Percentiles rank a stretch among this genome's conserved stretches.
Conservation (phyloP, 1,139 yeast genomes). For the Pichia sp. region DNA sequence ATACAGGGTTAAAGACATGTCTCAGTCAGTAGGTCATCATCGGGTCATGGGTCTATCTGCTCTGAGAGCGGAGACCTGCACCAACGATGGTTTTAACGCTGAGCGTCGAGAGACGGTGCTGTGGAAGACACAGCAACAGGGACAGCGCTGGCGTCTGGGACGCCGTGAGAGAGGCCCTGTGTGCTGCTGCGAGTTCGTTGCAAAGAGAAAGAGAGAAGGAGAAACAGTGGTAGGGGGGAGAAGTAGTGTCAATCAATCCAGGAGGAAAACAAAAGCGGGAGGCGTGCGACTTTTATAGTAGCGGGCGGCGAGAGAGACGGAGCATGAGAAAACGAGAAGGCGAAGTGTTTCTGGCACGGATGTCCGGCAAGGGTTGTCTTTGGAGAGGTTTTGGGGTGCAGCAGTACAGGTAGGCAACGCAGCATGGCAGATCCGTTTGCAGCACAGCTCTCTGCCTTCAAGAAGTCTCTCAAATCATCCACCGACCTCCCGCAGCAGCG, state of each 20-base stretch:
- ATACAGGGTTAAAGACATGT: constrained; percentile 38
- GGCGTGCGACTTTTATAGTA: neutral
- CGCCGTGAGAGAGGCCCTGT: constrained; percentile 10
- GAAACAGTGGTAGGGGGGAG: neutral
- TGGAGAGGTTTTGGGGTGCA: neutral
- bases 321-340: no score
- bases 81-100: constrained; percentile 90
- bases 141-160: constrained; percentile 10
- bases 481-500: constrained; percentile 12
- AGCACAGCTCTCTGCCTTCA: constrained; percentile 58
- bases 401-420: neutral
- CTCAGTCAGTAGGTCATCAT: constrained; percentile 88
- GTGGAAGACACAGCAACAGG: constrained; percentile 4
- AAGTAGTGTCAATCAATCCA: neutral
- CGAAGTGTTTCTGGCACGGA: no score
- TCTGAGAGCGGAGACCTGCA: constrained; percentile 57
- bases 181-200: constrained; percentile 3
- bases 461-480: constrained; percentile 44
- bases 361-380: neutral
- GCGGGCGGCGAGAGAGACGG: neutral
- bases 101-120: constrained; percentile 27
- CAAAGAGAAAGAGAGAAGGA: neutral
- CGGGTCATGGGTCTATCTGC: constrained; percentile 76
- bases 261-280: neutral
- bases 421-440: constrained; percentile 39